These are phyloP conservation scores for Cladosporium colombiae DNA, from an alignment of 2,329 filamentous ascomycete species.

Conservation along the genomic window DNA sequence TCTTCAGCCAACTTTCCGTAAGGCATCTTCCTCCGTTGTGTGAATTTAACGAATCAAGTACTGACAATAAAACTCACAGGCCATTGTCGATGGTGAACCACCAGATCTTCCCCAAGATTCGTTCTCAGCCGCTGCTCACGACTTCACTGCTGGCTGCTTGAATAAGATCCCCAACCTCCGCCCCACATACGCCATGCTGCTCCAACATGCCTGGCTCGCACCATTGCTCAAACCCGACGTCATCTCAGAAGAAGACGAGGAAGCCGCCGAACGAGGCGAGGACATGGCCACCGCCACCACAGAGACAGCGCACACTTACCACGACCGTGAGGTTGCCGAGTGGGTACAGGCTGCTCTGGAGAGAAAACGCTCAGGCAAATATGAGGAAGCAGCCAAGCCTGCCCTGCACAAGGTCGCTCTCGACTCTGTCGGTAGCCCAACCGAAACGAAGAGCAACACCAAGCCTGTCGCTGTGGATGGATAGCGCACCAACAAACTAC, in stretches of 20 bases:
- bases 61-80: slow-evolving; percentile 55
- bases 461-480: slow-evolving; percentile 19
- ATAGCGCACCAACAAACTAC: not conserved
- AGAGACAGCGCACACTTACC: slow-evolving; percentile 34
- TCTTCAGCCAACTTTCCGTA: slow-evolving; percentile 95
- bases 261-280: slow-evolving; percentile 45
- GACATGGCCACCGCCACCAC: slow-evolving; percentile 35
- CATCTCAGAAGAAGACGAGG: slow-evolving; percentile 70
- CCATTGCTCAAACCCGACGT: slow-evolving; percentile 74
- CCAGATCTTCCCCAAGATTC: slow-evolving; percentile 77
- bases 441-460: slow-evolving; percentile 3
- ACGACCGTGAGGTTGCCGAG: slow-evolving; percentile 78
- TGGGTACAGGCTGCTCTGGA: slow-evolving; percentile 79
- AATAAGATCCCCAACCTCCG: slow-evolving; percentile 90
- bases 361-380: slow-evolving; percentile 61
- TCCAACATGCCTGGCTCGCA: slow-evolving; percentile 86
- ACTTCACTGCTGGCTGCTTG: slow-evolving; percentile 86
- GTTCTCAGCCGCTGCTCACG: slow-evolving; percentile 76
- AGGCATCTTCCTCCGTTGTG: slow-evolving; percentile 47
- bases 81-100: slow-evolving; percentile 96
- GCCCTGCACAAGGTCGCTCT: slow-evolving; percentile 86
- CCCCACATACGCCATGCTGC: slow-evolving; percentile 89
- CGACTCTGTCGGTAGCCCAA: slow-evolving; percentile 52
- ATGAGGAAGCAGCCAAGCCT: slow-evolving; percentile 63
- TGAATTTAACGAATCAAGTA: not conserved